Base-by-base conservation (phyloP, 495 filamentous ascomycete genomes). In the Penicillium crystallinum region DNA sequence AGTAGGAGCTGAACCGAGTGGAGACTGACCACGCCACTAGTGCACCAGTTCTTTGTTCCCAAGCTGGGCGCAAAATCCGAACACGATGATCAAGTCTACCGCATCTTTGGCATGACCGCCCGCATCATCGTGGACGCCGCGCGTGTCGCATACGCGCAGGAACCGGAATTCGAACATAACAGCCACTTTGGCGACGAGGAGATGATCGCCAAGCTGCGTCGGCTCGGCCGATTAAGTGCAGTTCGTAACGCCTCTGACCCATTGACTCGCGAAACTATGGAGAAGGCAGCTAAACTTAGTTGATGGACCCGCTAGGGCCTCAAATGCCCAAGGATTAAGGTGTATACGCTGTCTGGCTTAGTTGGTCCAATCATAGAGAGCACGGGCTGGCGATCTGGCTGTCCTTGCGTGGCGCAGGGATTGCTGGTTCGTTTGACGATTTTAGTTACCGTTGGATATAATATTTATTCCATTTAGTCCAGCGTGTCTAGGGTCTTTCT, bases 71-170 rank as follows among this genome's bases (percentile, higher is more conserved):
- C 29, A 8, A 18, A 40, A 11, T 38, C 33, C 19, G 52, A 55
- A 45, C 55, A 61, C 31, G 40, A 51, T 19, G 59, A 79, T 8
- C 74, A 73, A 40, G 74, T 83, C 15, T 91, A 90, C 64, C 80
- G 86, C 18, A 89, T 97, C 6, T 96, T 88, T 76, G 91, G 91
- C 17, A 91, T 96, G 88, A 97, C 91, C 40, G 91, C 89, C 7
- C 73, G 89, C 34, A 92, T 96, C 25, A 59, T 96, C 34, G 87
- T 96, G 3, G 91, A 97, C 67, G 84, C 85, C 3, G 90, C 91
- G 9, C 77, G 88, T 37, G 73, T 96, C 11, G 91, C 91, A 35
- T 97, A 91, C 66, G 83, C 67, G 3, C 73, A 82, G 68, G 81
- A 88, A 58, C 91, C 91, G 31, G 87, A 90, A 67, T 95, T 95